Base-by-base conservation (phyloP, 805 yeast species). In the Hanseniaspora pseudoguilliermondii region DNA sequence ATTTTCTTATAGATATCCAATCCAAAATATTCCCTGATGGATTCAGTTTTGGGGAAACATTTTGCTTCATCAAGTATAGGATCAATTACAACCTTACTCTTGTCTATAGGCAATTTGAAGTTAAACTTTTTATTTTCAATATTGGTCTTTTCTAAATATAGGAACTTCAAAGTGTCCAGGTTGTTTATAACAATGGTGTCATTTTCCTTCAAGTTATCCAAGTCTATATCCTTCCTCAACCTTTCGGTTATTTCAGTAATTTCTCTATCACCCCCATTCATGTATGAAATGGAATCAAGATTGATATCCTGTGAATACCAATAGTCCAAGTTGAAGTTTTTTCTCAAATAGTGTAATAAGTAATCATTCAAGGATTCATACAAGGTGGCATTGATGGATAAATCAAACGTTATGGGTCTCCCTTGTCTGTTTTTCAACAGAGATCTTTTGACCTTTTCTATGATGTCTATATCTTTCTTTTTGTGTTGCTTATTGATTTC, bases 341-440 rank as follows among this genome's bases (percentile, higher is more conserved):
- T 55, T 46, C 49, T 50, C 25, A 55, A 16, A 36, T 29, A 44
- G n/a, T 44, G 49, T 7, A 46, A 25, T 16, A 55, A 27, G 35
- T 55, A 55, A 39, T 55, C 58, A 23, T 49, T 38, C 3, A 55
- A 32, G 18, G 42, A 44, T 25, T 55, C 58, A 35, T 55, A 55
- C n/a, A 42, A 36, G 4, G 54, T 44, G n/a, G 51, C 27, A 18
- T 55, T 55, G 2, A 55, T 46, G 10, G 51, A 38, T 3, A 55
- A 23, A 39, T 55, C 54, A 9, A 49, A 15, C 1, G 58, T 55
- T 6, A 55, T 55, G 6, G 58, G 58, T 55, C 58, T 55, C 5
- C 58, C 58, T 25, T 55, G 58, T 44, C 49, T 55, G 32, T 50
- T 55, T 35, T 49, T 55, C 34, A 54, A 20, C 13, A 53, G 40